These are phyloP conservation scores for Cytospora schulzeri DNA, from an alignment of 2,329 filamentous ascomycete species.

Conservation along the genomic window DNA sequence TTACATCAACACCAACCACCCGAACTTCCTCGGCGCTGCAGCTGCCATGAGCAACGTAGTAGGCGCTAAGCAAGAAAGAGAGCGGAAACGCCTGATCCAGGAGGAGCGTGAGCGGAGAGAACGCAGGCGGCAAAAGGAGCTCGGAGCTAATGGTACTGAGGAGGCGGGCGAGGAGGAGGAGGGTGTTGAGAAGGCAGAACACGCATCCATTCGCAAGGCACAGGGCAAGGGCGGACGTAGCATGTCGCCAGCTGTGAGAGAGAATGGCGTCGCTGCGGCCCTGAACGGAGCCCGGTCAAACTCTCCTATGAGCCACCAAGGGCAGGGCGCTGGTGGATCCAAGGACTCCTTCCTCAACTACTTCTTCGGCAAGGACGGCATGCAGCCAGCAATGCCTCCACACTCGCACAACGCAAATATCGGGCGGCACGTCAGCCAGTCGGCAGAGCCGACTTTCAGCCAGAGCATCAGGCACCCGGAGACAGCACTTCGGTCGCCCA, in stretches of 20 bases:
- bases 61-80: constrained; percentile 89
- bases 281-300: constrained; percentile 66
- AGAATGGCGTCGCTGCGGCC: constrained; percentile 68
- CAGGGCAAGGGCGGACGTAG: constrained; percentile 67
- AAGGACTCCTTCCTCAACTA: constrained; percentile 96
- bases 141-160: constrained; percentile 77
- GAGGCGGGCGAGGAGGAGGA: constrained; percentile 52
- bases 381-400: constrained; percentile 46
- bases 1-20: constrained; percentile 99
- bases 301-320: constrained; percentile 65
- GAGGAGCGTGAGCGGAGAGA: constrained; percentile 89
- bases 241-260: constrained; percentile 77
- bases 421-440: constrained; percentile 73
- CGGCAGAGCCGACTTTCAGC: constrained; percentile 77
- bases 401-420: constrained; percentile 43
- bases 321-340: constrained; percentile 62
- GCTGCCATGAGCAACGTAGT: constrained; percentile 98
- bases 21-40: constrained; percentile 95
- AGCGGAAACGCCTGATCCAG: constrained; percentile 76
- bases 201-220: constrained; percentile 63
- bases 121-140: constrained; percentile 77
- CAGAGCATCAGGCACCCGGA: constrained; percentile 78
- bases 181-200: constrained; percentile 55
- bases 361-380: constrained; percentile 95
- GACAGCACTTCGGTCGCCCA: constrained; percentile 55